A percentile compares a stretch with the other conserved stretches of the same genome.
Evolutionary conservation across 805 yeast species (phyloP).

Genomic region (Kodamaea hsintzibuensis): DNA sequence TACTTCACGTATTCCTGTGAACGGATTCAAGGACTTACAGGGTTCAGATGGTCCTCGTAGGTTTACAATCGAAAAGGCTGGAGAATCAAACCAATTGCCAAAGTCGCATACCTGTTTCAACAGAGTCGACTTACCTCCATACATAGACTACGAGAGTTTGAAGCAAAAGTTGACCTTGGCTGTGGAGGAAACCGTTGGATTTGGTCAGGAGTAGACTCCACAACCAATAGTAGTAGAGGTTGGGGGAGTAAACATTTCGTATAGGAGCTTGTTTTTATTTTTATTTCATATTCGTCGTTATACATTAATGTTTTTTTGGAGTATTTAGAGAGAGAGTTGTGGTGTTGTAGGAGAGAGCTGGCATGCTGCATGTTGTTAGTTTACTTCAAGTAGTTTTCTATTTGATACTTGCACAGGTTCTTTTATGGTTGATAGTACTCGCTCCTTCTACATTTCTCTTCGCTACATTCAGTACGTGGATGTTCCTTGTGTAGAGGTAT

Average conservation of each 20-base stretch:
- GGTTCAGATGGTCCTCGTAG: slow-evolving; percentile 99
- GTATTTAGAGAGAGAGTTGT: slow-evolving; percentile 3
- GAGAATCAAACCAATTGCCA: slow-evolving; percentile 89
- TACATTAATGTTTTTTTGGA: slow-evolving; percentile 2
- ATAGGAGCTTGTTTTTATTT: neutral
- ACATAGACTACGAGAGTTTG: slow-evolving; percentile 77
- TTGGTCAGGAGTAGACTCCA: slow-evolving; percentile 81
- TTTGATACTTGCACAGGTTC: too few species aligned
- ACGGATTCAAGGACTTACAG: slow-evolving; percentile 97
- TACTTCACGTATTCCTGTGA: slow-evolving; percentile 97
- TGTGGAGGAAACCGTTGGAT: slow-evolving; percentile 98
- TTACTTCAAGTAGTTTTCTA: too few species aligned
- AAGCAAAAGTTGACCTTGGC: slow-evolving; percentile 92
- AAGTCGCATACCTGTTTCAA: slow-evolving; percentile 98
- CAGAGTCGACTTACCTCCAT: slow-evolving; percentile 97
- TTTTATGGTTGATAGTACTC: too few species aligned
- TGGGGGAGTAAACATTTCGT: neutral
- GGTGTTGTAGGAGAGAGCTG: too few species aligned
- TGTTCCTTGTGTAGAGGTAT: too few species aligned
- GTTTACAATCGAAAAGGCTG: slow-evolving; percentile 97
- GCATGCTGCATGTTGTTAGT: too few species aligned
- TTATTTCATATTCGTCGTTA: slow-evolving; percentile 5
- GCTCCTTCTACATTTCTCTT: too few species aligned
- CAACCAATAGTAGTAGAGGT: neutral
- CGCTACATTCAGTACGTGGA: too few species aligned